Evolutionary conservation across 495 filamentous ascomycete genomes (phyloP).

Genomic region (Hamigera avellanea): DNA sequence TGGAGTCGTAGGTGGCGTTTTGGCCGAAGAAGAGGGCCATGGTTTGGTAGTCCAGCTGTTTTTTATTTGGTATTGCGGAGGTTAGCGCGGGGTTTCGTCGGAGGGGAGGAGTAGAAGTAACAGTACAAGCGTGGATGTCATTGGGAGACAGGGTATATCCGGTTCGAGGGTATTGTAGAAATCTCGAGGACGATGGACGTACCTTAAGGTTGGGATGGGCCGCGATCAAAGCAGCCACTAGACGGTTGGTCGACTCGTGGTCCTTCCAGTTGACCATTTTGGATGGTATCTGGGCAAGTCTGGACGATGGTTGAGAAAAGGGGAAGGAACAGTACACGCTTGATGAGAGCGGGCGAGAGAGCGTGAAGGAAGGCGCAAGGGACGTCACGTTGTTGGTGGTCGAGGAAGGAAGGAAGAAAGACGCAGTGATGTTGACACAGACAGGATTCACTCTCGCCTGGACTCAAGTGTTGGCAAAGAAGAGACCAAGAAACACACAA

Average conservation of each 20-base stretch:
- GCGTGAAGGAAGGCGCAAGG: too few relatives aligned
- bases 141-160: too few relatives aligned
- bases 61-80: not conserved
- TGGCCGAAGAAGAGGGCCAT: slow-evolving; percentile 13
- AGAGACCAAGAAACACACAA: too few relatives aligned
- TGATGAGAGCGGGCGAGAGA: not conserved
- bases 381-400: too few relatives aligned
- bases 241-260: slow-evolving; percentile 14
- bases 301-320: not conserved
- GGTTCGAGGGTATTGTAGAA: too few relatives aligned
- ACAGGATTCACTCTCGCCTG: too few relatives aligned
- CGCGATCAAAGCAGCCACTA: slow-evolving; percentile 21
- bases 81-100: not conserved
- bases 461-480: too few relatives aligned
- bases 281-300: slow-evolving; percentile 3
- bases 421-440: too few relatives aligned
- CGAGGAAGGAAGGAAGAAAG: too few relatives aligned
- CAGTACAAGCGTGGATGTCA: too few relatives aligned
- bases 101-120: not conserved
- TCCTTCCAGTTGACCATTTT: slow-evolving; percentile 33
- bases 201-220: slow-evolving; percentile 13
- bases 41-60: slow-evolving; percentile 12
- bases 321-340: too few relatives aligned
- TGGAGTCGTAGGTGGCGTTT: slow-evolving; percentile 13
- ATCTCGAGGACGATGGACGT: too few relatives aligned